Percentiles rank a stretch among this genome's conserved stretches.
These are phyloP conservation scores for Knoxdaviesia proteae DNA, from an alignment of 2,329 filamentous ascomycete species.

Conservation along the genomic window DNA sequence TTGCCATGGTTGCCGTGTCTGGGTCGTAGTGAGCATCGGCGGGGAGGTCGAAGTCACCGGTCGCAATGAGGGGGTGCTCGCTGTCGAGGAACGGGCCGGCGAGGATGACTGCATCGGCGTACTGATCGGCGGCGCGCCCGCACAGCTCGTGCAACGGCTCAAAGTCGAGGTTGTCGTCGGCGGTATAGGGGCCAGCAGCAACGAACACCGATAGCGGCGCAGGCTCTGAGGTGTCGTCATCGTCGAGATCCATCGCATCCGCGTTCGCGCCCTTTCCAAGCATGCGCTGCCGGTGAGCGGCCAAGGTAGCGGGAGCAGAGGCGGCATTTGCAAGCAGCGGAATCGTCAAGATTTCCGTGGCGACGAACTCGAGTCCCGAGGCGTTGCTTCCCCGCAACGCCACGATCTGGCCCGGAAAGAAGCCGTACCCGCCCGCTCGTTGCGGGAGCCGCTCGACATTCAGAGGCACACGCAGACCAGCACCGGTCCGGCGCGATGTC, in stretches of 20 bases:
- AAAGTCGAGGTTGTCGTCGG: slow-evolving; percentile 80
- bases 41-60: slow-evolving; percentile 59
- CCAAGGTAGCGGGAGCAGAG: slow-evolving; percentile 43
- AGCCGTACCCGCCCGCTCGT: slow-evolving; percentile 34
- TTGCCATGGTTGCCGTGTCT: slow-evolving; percentile 59
- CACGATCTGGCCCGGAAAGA: slow-evolving; percentile 90
- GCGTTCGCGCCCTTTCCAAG: slow-evolving; percentile 27
- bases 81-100: slow-evolving; percentile 77
- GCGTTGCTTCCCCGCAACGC: slow-evolving; percentile 74
- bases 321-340: slow-evolving; percentile 59
- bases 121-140: slow-evolving; percentile 49
- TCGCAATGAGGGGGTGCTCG: slow-evolving; percentile 72
- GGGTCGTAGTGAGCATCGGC: slow-evolving; percentile 46
- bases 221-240: slow-evolving; percentile 26
- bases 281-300: slow-evolving; percentile 47
- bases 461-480: slow-evolving; percentile 61
- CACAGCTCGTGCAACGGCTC: slow-evolving; percentile 71
- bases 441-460: slow-evolving; percentile 44
- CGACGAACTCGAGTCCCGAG: slow-evolving; percentile 63
- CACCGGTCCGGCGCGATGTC: slow-evolving; percentile 65
- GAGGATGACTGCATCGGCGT: slow-evolving; percentile 61
- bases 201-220: slow-evolving; percentile 58
- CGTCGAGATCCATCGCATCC: slow-evolving; percentile 35
- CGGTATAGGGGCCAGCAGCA: slow-evolving; percentile 74
- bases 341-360: slow-evolving; percentile 52